Conservation (phyloP, 2,329 filamentous ascomycete species). For the Fusarium sp. region DNA sequence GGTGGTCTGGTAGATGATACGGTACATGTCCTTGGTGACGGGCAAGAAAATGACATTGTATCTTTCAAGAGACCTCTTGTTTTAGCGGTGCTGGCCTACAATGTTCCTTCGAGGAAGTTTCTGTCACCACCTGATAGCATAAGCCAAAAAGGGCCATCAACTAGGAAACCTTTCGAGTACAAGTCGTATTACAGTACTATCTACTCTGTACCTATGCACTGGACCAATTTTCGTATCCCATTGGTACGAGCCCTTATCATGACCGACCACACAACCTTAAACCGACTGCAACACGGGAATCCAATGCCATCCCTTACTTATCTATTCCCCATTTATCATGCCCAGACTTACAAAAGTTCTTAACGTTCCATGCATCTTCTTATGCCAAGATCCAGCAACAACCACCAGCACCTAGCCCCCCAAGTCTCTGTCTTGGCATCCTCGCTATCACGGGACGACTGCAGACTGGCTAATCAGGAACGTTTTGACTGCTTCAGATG, state of each 20-base stretch:
- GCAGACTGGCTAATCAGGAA: constrained; percentile 14
- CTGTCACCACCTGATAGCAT: background rate
- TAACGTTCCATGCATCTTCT: background rate
- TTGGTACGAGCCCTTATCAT: background rate
- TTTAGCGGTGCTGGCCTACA: background rate
- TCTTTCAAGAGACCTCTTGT: background rate
- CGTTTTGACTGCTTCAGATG: background rate
- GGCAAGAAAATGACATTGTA: background rate
- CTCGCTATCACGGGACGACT: constrained; percentile 29
- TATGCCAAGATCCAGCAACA: constrained; percentile 19
- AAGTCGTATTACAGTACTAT: background rate
- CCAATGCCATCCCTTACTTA: constrained; percentile 8
- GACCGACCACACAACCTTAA: background rate
- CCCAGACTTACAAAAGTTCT: constrained; percentile 37
- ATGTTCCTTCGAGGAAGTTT: background rate
- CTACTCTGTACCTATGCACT: too few relatives aligned
- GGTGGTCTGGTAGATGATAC: background rate
- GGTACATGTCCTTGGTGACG: background rate
- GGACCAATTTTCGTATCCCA: constrained; percentile 15
- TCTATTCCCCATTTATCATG: constrained; percentile 25
- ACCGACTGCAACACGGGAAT: background rate
- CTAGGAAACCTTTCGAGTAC: background rate
- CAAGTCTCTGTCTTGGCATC: constrained; percentile 21
- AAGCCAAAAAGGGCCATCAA: background rate
- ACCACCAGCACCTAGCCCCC: background rate